Base-by-base conservation (phyloP, 345 rosid species). In the Ceriops zippeliana region DNA sequence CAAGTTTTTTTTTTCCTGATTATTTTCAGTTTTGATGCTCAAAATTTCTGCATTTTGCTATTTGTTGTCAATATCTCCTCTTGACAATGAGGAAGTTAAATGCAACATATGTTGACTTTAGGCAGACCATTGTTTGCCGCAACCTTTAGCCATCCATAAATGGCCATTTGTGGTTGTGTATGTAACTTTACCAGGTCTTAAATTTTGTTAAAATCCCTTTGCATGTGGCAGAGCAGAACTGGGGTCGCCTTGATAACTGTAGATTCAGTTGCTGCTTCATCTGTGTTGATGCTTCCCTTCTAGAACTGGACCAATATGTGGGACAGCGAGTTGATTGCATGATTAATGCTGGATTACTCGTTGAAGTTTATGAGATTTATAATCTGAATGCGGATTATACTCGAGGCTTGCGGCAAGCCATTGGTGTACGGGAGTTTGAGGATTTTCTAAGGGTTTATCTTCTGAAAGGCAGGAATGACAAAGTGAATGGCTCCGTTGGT, bases 171-270 rank as follows among this genome's bases (percentile, higher is more conserved):
- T 5, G 8, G 24, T 35, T 28, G 27, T 28, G 38, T 20, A 13
- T 53, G 30, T 28, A 17, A 35, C 4, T 49, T 69, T 58, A 5
- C 22, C 37, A 0, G 52, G 15, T 68, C 76, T 66, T 68, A 27
- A 51, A 70, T 61, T 63, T 65, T 68, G 49, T 52, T 73, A 69
- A 58, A 73, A 58, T 82, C 52, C 49, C 5, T 0, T 72, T 69
- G 63, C 70, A 42, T 71, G 79, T 63, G 96, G 87, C 96, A 88
- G 92, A 92, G 84, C 96, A 95, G 99, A 91, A 90, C 81, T 95
- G 96, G 99, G 99, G 99, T 53, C 78, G 84, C 64, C 76, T 82
- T 49, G 85, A 83, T 63, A 65, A 80, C 77, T 81, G 79, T 66
- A 87, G 85, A 69, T 88, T 79, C 69, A 79, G 78, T 68, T 90